Evolutionary conservation across 306 rosid genomes (phyloP).

Genomic region (Leucaena leucocephala): DNA sequence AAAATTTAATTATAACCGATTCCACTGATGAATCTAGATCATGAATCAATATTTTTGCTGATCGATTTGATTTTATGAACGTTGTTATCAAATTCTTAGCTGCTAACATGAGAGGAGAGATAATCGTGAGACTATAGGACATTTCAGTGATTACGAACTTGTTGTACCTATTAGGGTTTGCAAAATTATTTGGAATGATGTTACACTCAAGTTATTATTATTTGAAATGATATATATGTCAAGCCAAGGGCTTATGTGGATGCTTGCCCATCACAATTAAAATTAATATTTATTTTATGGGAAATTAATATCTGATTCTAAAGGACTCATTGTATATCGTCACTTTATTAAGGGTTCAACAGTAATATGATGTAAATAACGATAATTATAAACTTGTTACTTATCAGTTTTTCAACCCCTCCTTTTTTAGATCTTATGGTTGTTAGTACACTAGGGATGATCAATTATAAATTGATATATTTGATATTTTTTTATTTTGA

Average conservation of each 20-base stretch:
- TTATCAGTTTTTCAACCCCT: conserved; percentile 21
- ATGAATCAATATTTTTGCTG: neutral
- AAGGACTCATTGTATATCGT: neutral
- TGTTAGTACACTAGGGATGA: neutral
- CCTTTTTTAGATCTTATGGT: conserved; percentile 23
- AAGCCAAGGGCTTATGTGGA: neutral
- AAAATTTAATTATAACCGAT: neutral
- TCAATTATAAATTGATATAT: conserved; percentile 29
- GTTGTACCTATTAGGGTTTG: neutral
- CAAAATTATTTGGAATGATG: neutral
- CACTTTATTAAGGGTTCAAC: neutral
- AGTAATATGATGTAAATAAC: neutral
- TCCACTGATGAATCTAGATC: neutral
- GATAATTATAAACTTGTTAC: neutral
- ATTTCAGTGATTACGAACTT: neutral
- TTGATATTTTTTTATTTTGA: neutral
- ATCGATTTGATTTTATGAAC: neutral
- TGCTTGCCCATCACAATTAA: neutral
- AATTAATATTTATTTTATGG: neutral
- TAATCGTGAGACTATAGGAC: neutral
- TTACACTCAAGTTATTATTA: neutral
- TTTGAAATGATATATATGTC: neutral
- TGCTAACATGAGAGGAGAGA: neutral
- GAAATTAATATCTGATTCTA: conserved; percentile 2
- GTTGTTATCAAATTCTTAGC: neutral